These are phyloP conservation scores for Allantophomopsis cytisporea DNA, from an alignment of 2,329 filamentous ascomycete genomes.

Conservation along the genomic window DNA sequence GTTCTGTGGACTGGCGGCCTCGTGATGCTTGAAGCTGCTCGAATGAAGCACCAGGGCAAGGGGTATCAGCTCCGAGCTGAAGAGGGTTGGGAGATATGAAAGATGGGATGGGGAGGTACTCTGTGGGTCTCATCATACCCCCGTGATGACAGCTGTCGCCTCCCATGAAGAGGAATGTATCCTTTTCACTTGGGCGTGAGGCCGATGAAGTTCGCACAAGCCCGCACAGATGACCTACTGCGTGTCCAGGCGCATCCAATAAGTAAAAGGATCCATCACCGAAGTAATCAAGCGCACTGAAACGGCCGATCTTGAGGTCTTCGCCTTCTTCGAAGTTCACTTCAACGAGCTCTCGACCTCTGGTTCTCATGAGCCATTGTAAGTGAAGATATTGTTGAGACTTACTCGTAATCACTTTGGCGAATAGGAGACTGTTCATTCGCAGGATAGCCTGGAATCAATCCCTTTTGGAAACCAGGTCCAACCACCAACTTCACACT, in stretches of 20 bases:
- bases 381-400: no score
- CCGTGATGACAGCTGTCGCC: slow-evolving; percentile 32
- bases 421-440: slow-evolving; percentile 7
- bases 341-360: slow-evolving; percentile 19
- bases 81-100: slow-evolving; percentile 25
- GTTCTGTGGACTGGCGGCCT: slow-evolving; percentile 6
- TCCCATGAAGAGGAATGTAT: slow-evolving; percentile 33
- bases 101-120: slow-evolving; percentile 23
- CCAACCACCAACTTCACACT: slow-evolving; percentile 34
- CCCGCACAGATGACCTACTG: slow-evolving; percentile 32
- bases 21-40: slow-evolving; percentile 22
- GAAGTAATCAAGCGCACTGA: slow-evolving; percentile 36
- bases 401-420: background rate
- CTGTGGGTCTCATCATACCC: slow-evolving; percentile 28
- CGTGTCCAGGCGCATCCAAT: slow-evolving; percentile 37
- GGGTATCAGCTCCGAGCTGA: slow-evolving; percentile 7
- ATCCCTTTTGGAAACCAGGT: slow-evolving; percentile 29
- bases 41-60: slow-evolving; percentile 29
- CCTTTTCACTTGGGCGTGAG: slow-evolving; percentile 3
- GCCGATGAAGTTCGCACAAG: slow-evolving; percentile 26
- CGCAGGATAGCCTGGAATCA: slow-evolving; percentile 30
- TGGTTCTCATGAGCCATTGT: no score
- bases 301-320: slow-evolving; percentile 26
- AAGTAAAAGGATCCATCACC: slow-evolving; percentile 41
- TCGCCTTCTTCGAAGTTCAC: slow-evolving; percentile 16